Evolutionary conservation across 2,329 filamentous ascomycete genomes (phyloP), one percentile per base, ranked within the genome.

Genomic region (Talaromyces atroroseus): DNA sequence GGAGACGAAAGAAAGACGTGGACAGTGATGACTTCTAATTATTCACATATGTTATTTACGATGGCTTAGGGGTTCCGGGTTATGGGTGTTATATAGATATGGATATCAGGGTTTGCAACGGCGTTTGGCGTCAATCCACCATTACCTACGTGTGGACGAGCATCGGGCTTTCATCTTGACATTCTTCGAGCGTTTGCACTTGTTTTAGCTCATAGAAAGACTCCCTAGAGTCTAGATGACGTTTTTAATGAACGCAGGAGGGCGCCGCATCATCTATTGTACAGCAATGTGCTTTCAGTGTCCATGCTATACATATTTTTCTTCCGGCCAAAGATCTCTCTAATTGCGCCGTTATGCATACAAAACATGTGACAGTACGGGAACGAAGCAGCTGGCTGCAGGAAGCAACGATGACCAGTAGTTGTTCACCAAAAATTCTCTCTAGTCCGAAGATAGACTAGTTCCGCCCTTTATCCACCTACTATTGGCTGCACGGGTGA

Each of bases 1-100:
- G 63, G 24, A 53, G 57, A 68, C 81, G 79, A 66, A 79, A 78
- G 65, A 79, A 77, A 68, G 78, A 75, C 62, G 62, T 68, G 23
- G 73, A 72, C 40, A 71, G 76, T 34, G 63, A 59, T 47, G 57
- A 59, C 40, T 56, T 56, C 34, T 59, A 48, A 54, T 42, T 49
- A 1, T 12, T 26, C 8, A 20, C 29, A 38, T 38, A 47, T 48
- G 12, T 10, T 18, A 21, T 29, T 24, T 48, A 24, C 26, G n/a
- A 23, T 23, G 18, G 18, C 18, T 44, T 44, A 3, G 18, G 40
- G 18, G 7, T 18, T 21, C 20, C n/a, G 36, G 36, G 18, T 18
- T 6, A 40, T 14, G 36, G 26, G 36, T 18, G 11, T 44, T 44
- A 44, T n/a, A 44, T 44, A 44, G 40, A 44, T 23, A 2, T 20